Base-by-base conservation (phyloP, 148 eudicot species). In the Tetragonia tetragonoides region DNA sequence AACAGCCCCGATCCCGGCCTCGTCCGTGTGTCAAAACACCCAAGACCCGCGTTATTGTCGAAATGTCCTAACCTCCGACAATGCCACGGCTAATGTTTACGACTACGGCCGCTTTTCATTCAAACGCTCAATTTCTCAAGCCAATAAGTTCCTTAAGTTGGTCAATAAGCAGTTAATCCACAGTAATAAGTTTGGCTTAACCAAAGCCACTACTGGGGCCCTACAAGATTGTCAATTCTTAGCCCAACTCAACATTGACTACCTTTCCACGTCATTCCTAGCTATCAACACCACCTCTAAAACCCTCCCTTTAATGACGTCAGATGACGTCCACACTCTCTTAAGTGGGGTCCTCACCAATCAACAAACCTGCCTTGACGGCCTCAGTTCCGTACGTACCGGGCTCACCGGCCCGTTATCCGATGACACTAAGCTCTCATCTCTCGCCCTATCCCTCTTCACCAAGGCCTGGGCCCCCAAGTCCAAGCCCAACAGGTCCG, bases 321-420 rank as follows among this genome's bases (percentile, higher is more conserved):
- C 94, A 0, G 98, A 92, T 3, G 88, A 94, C 12, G 83, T 91
- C 5, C 91, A 89, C 66, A 90, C 98, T 0, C 53, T 87, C 28
- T 87, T 94, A 0, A 92, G 97, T 44, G 97, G 92, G 0, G 83
- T 87, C 17, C 60, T 92, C 41, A 94, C 98, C 3, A 92, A 94
- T 82, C 84, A 87, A 0, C 92, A 92, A 61, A 94, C 98, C 0
- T 94, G 98, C 75, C 42, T 87, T 5, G 97, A 94, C 63, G 97
- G 98, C 10, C 81, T 94, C 6, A 83, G 91, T 89, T 82, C 84
- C 3, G 75, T 88, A 10, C 84, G 81, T 11, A 76, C 75, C 57
- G 95, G 89, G 6, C 41, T 94, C 8, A 70, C 66, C 21, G 49
- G 81, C 2, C 97, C 98, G 0, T 72, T 92, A 0, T 60, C 83